Evolutionary conservation across 352 stramenopile species (phyloP), one percentile per base, ranked within the genome.

Genomic region (Pythium aristosporum): DNA sequence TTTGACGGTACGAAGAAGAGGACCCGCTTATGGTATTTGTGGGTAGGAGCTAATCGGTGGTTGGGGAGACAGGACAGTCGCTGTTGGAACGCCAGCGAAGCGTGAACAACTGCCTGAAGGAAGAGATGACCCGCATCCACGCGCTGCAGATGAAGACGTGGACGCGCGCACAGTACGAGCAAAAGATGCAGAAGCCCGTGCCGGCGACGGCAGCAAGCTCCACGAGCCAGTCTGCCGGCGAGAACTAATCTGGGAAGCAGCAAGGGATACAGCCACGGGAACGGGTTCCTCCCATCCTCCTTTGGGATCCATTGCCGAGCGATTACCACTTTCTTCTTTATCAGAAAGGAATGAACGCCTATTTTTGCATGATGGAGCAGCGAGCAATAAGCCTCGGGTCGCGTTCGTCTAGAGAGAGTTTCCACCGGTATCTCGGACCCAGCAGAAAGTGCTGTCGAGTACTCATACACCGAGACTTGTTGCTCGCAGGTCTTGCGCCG

Each of bases 91-190:
- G 85, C 47, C 85, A 94, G 55, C 82, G 83, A 42, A 71, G 75
- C 25, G 83, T 94, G 63, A 91, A 94, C 67, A 79, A 91, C 49
- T 88, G 77, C 32, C 73, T 94, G 10, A 89, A 87, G 59, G 85
- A 92, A 61, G 82, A 94, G 62, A 91, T 94, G 81, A 88, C 77
- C 57, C 76, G 74, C 57, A 94, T 94, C 60, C 85, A 94, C 68
- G 85, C 85, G 69, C 74, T 94, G 61, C 81, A 91, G 62, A 91
- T 94, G 82, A 92, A 92, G 74, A 94, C 82, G 34, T 94, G 85
- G 85, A 94, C 85, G 61, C 78, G 79, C 16, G 71, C 69, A 61
- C 85, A 94, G 74, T 94, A 92, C 68, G 77, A 88, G 68, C 79
- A 91, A 59, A 91, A 91, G 79, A 92, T 82, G 69, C 70, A 86